Base-by-base conservation (phyloP, 306 rosid species). In the Senna siamea region DNA sequence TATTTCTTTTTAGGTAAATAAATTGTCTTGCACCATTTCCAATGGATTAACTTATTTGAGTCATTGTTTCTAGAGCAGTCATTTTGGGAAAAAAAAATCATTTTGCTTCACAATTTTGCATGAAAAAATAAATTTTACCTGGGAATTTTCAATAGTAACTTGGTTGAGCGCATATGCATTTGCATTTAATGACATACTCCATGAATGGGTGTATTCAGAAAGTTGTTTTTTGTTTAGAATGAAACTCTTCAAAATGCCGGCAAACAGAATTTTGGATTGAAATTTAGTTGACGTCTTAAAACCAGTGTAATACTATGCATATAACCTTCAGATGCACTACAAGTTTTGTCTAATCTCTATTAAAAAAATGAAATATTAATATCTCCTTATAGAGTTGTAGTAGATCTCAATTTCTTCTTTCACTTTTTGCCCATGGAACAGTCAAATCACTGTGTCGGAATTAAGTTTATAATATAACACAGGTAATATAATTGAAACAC, bases 21-120 rank as follows among this genome's bases (percentile, higher is more conserved):
- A 18, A 57, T 62, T 69, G 22, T 47, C 46, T 73, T 62, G 43
- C 1, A 11, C 40, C 20, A 54, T 73, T 20, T 46, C 30, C 47
- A 6, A 40, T n/a, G 3, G 40, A 56, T 9, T 56, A 18, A 38
- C 28, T 34, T 72, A 57, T 56, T 12, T 34, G 51, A 1, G 0
- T 11, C 13, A 22, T 66, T 50, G 63, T 17, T 72, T 72, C 62
- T 47, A 58, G 67, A 76, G 7, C 53, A 28, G 50, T 73, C 34
- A 14, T 72, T 73, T 72, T n/a, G n/a, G 4, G 5, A n/a, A 59
- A 66, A 65, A 32, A n/a, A 7, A 37, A n/a, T n/a, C 3, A 20
- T 15, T 12, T 2, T 47, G 37, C 26, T 79, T 51, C 14, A 5
- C 54, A 22, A 43, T 44, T 52, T 59, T 67, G 57, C 37, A 17